These are phyloP conservation scores for Dryas integrifolia DNA, from an alignment of 331 rosid species.

Conservation along the genomic window DNA sequence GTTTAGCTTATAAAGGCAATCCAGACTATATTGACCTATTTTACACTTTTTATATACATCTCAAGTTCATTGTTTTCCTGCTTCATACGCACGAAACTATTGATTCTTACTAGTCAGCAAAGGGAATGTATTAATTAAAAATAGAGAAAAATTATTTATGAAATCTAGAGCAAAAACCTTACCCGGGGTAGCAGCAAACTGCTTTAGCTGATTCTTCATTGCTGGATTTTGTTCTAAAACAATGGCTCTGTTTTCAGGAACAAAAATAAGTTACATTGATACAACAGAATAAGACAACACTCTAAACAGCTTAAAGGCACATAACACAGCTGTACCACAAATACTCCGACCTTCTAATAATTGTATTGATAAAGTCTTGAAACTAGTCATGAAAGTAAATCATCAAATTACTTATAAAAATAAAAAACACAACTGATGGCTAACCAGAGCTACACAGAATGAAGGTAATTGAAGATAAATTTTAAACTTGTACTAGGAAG, in stretches of 20 bases:
- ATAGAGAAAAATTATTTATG: background rate
- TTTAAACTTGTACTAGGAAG: background rate
- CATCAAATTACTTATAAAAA: background rate
- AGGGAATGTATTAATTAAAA: too few relatives aligned
- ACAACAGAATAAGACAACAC: background rate
- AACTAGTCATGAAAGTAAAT: background rate
- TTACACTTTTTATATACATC: background rate
- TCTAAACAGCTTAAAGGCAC: constrained; percentile 1
- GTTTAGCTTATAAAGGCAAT: background rate
- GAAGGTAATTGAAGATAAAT: background rate
- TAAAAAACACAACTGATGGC: background rate
- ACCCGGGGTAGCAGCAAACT: constrained; percentile 72
- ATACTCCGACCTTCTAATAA: background rate
- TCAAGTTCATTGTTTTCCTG: background rate
- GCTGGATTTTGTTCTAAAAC: constrained; percentile 83
- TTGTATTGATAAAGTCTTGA: background rate
- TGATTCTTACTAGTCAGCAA: background rate
- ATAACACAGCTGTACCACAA: background rate
- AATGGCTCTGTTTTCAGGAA: constrained; percentile 67
- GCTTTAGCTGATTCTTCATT: constrained; percentile 63
- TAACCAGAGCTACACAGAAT: background rate
- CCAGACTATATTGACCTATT: background rate
- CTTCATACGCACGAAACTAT: background rate
- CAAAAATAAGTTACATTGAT: constrained; percentile 13
- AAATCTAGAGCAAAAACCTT: constrained; percentile 25